Conservation (phyloP, 352 stramenopile genomes). For the Pythium oligandrum region DNA sequence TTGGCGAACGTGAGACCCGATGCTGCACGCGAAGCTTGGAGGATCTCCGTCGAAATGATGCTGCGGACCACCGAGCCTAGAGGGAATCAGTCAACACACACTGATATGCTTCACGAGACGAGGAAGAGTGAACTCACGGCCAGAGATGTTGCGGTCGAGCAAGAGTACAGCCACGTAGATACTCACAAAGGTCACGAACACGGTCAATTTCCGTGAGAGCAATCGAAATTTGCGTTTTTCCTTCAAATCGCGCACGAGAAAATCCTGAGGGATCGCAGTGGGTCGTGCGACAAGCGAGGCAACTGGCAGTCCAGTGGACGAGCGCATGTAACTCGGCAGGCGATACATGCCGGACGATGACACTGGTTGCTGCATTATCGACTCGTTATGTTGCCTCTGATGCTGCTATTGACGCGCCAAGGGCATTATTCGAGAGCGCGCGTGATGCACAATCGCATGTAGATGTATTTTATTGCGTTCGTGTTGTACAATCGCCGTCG, state of each 20-base stretch:
- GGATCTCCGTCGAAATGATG: slow-evolving; percentile 51
- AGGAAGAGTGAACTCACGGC: slow-evolving; percentile 28
- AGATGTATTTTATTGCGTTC: slow-evolving; percentile 6
- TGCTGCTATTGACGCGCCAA: no score
- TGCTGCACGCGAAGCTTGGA: slow-evolving; percentile 30
- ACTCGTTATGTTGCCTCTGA: no score
- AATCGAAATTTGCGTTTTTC: slow-evolving; percentile 69
- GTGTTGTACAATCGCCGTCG: slow-evolving; percentile 4
- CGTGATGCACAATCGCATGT: not conserved
- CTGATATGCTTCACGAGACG: not conserved
- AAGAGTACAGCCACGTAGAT: slow-evolving; percentile 58
- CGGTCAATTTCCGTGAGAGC: slow-evolving; percentile 51
- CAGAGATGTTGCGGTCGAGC: slow-evolving; percentile 66
- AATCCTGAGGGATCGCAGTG: slow-evolving; percentile 34
- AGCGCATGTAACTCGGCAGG: slow-evolving; percentile 36
- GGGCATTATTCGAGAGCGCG: no score
- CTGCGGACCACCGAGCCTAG: slow-evolving; percentile 46
- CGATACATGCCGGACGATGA: slow-evolving; percentile 31
- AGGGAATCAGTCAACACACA: not conserved
- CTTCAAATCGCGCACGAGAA: slow-evolving; percentile 54
- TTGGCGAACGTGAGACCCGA: slow-evolving; percentile 31
- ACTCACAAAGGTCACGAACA: slow-evolving; percentile 63
- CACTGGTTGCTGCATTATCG: not conserved
- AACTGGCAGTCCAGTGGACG: slow-evolving; percentile 10
- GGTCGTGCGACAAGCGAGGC: slow-evolving; percentile 14